phyloP scores from a whole-genome alignment of 164 flowering plant species.

The Protea cynaroides region DNA sequence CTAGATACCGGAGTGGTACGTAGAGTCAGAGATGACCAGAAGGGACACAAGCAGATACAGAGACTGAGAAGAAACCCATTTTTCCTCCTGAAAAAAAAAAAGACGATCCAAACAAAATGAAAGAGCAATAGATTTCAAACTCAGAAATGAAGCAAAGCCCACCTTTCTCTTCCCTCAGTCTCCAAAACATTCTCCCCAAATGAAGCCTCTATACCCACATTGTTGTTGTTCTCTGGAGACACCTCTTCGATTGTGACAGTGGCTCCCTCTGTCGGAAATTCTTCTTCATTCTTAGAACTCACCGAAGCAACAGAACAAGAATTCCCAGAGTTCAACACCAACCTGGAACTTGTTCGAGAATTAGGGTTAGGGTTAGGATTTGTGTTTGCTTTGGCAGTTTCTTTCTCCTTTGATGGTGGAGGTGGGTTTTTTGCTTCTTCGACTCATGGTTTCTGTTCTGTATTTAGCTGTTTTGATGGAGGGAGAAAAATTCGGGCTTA shows the following conservation, averaged over 20 bases:
- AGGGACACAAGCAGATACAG: not conserved
- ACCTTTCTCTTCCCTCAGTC: conserved; percentile 61
- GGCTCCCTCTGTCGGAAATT: not conserved
- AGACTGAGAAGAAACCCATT: too few relatives aligned
- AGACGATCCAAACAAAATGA: not conserved
- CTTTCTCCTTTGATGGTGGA: too few relatives aligned
- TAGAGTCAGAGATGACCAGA: not conserved
- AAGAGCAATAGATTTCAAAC: not conserved
- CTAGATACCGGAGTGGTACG: not conserved
- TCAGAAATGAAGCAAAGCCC: conserved; percentile 13
- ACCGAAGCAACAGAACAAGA: conserved; percentile 19
- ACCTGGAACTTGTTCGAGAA: conserved; percentile 11
- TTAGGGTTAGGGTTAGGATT: conserved; percentile 16
- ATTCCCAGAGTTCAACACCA: conserved; percentile 19
- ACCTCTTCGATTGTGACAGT: conserved; percentile 6
- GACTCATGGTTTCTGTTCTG: conserved; percentile 5
- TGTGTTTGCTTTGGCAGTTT: conserved; percentile 7
- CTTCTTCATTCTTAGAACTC: conserved; percentile 11
- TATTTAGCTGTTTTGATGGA: too few relatives aligned
- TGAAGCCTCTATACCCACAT: conserved; percentile 38
- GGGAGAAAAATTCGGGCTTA: too few relatives aligned
- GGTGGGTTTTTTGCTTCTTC: conserved; percentile 3
- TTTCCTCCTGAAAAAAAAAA: too few relatives aligned
- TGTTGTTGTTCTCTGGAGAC: conserved; percentile 10
- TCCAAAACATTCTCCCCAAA: conserved; percentile 66